Evolutionary conservation across 257 asterid species (phyloP), one percentile per base, ranked within the genome.

Genomic region (Nicotiana otophora): DNA sequence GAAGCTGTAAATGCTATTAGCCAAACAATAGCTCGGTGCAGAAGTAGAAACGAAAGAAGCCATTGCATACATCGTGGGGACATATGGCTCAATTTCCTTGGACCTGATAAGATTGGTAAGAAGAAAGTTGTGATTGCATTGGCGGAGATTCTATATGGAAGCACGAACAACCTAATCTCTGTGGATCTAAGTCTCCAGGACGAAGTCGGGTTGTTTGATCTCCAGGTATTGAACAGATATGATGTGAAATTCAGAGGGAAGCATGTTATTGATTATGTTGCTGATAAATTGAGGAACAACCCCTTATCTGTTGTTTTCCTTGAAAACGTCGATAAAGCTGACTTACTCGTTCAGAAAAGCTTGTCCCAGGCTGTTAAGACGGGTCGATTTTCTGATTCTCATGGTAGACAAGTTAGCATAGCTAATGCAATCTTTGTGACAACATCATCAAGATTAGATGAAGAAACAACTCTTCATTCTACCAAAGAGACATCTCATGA

Each of bases 251-350:
- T 82, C 90, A 87, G 98, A 82, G 96, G 92, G 17, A 87, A 88
- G 80, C 90, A 93, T 20, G 89, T 87, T 16, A 89, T 91, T 3
- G 99, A 96, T 77, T 92, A 87, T 85, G 87, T 94, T 55, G 97
- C 91, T 0, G 99, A 90, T 65, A 90, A 90, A 77, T 90, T 96
- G 70, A 84, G 89, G 86, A 87, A 88, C 83, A 93, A 83, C 65
- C 97, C 97, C 9, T 53, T 83, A 3, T 89, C 86, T 31, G 91
- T 94, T 67, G 89, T 94, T 69, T 90, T 96, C 72, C 90, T 96
- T 5, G 98, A 94, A 68, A 93, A 90, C 61, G 68, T 96, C 4
- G 97, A 96, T 16, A 89, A 87, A 61, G 97, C 99, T 46, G 98
- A 93, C 90, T 64, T 68, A 1, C 91, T 91, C 8, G 90, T 94